Conservation (phyloP, 75 land plant species). For the Chamaecyparis obtusa region DNA sequence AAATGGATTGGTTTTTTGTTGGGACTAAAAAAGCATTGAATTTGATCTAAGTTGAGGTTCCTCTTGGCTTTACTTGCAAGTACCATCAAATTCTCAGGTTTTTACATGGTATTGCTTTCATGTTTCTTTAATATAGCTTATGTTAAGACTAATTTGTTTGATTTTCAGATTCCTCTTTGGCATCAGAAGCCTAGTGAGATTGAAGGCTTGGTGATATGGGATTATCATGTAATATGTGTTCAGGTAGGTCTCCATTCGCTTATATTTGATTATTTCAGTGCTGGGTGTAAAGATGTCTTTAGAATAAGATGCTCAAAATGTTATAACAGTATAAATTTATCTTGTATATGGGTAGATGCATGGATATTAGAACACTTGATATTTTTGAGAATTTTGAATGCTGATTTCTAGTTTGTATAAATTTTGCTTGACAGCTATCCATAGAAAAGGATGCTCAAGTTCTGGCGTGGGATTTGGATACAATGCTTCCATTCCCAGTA, state of each 20-base stretch:
- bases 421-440: conserved; percentile 11
- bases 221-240: conserved; percentile 95
- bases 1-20: neutral
- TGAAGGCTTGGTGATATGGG: conserved; percentile 90
- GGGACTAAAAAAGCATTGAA: neutral
- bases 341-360: neutral
- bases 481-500: conserved; percentile 73
- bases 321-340: neutral
- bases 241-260: conserved; percentile 51
- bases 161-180: conserved; percentile 85
- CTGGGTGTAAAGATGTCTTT: neutral
- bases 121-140: neutral
- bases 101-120: neutral
- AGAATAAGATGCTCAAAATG: neutral
- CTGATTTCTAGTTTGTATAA: neutral
- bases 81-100: neutral
- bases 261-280: neutral
- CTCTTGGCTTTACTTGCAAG: neutral
- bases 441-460: conserved; percentile 16
- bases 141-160: neutral
- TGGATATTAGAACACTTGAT: neutral
- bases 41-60: neutral
- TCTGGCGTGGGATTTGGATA: conserved; percentile 92
- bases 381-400: conserved; percentile 3
- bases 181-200: conserved; percentile 73